Evolutionary conservation across 2,329 filamentous ascomycete species (phyloP).

Genomic region (Beauveria medogensis): DNA sequence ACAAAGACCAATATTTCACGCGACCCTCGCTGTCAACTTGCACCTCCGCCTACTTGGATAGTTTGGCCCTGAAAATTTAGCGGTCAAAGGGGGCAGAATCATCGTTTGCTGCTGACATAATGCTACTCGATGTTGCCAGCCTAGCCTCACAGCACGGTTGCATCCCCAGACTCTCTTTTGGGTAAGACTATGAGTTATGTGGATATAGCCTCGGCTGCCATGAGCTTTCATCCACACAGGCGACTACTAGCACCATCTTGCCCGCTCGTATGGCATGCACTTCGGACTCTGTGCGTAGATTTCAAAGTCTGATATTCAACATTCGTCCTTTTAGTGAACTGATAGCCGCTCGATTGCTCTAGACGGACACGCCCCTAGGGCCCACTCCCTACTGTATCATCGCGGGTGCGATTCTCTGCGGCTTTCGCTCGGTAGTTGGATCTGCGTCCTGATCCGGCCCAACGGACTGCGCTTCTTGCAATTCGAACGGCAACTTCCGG

Average conservation of each 20-base stretch:
- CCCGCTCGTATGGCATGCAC: not conserved
- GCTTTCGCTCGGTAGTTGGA: not conserved
- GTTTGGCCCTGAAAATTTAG: conserved; percentile 1
- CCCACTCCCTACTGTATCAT: not conserved
- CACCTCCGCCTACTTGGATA: not conserved
- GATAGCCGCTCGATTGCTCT: not conserved
- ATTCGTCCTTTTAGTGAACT: not conserved
- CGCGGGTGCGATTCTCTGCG: not conserved
- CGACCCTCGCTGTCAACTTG: not conserved
- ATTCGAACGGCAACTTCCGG: not conserved
- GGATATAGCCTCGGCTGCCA: conserved; percentile 2
- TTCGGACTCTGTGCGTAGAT: not conserved
- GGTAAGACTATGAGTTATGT: not conserved
- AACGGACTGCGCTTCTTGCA: not conserved
- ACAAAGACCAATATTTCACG: not conserved
- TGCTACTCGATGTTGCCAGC: not conserved
- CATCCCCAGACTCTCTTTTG: not conserved
- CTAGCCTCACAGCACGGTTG: too few species aligned
- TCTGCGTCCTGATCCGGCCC: not conserved
- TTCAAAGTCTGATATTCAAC: not conserved
- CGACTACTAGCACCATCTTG: not conserved
- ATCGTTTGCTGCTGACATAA: not conserved
- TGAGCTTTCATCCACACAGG: not conserved
- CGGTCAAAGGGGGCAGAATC: conserved; percentile 5
- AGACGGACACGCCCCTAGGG: not conserved